A percentile compares a stretch with the other conserved stretches of the same genome.
These are phyloP conservation scores for Gymnopus androsaceus DNA, from an alignment of 1,284 basidiomycete species.

Conservation along the genomic window DNA sequence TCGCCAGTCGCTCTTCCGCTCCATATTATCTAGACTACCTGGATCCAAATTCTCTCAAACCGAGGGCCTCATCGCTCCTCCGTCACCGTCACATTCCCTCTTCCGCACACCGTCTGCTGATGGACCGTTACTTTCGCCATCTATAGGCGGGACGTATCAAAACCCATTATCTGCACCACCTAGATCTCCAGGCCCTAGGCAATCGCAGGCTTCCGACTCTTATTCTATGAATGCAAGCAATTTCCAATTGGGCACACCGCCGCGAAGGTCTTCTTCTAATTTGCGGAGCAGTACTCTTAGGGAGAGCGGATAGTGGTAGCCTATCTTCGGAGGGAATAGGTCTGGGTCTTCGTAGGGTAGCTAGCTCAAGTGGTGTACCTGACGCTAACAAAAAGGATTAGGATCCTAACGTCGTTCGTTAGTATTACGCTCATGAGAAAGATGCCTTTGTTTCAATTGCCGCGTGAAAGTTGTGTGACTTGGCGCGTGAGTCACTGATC, in stretches of 20 bases:
- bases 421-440: not conserved
- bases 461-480: not conserved
- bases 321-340: not conserved
- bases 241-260: slow-evolving; percentile 6
- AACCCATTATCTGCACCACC: slow-evolving; percentile 8
- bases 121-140: slow-evolving; percentile 13
- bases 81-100: slow-evolving; percentile 39
- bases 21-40: slow-evolving; percentile 53
- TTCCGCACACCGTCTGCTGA: not conserved
- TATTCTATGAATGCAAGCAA: not conserved
- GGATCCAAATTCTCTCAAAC: slow-evolving; percentile 37
- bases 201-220: not conserved
- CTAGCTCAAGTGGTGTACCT: slow-evolving; percentile 1
- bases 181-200: slow-evolving; percentile 3
- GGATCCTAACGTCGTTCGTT: not conserved
- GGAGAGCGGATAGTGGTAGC: not conserved
- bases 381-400: not conserved
- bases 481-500: not conserved
- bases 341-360: slow-evolving; percentile 2
- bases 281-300: not conserved
- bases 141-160: slow-evolving; percentile 3
- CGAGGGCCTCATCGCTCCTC: slow-evolving; percentile 66
- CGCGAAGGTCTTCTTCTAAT: not conserved
- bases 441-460: not conserved
- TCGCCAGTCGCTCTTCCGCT: slow-evolving; percentile 64